phyloP scores from a whole-genome alignment of 23 red algal species.

The Gracilaria vermiculophylla region DNA sequence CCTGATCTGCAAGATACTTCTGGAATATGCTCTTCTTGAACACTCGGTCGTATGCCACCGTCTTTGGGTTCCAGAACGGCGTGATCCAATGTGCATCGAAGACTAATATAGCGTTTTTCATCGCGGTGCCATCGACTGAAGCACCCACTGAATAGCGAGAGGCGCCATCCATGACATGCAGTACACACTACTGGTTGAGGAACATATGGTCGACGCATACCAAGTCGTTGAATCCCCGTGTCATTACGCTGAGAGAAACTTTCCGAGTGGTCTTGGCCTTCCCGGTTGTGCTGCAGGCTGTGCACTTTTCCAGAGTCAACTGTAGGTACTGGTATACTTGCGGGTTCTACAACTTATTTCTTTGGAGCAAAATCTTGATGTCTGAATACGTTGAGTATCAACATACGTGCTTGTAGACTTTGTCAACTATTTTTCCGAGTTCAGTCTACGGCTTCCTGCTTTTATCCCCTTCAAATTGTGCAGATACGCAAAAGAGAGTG shows the following conservation, averaged over 20 bases:
- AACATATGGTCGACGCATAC: slow-evolving; percentile 27
- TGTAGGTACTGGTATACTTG: slow-evolving; percentile 30
- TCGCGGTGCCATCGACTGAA: background rate
- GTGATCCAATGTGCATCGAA: slow-evolving; percentile 19
- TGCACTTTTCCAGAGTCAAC: background rate
- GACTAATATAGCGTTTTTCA: background rate
- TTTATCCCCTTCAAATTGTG: background rate
- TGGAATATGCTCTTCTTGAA: slow-evolving; percentile 30
- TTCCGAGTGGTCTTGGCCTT: slow-evolving; percentile 4
- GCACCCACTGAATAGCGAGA: slow-evolving; percentile 19
- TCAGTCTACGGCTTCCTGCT: background rate
- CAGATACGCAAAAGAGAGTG: background rate
- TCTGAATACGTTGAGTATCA: slow-evolving; percentile 7
- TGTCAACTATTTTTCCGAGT: slow-evolving; percentile 12
- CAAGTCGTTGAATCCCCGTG: slow-evolving; percentile 15
- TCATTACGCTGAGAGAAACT: background rate
- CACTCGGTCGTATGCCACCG: background rate
- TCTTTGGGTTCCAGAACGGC: background rate
- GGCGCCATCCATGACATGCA: background rate
- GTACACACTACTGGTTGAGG: background rate
- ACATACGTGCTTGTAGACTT: slow-evolving; percentile 29
- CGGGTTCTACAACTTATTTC: background rate
- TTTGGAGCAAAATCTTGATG: slow-evolving; percentile 15
- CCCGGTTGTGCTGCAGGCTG: background rate
- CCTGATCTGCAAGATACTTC: background rate